Base-by-base conservation (phyloP, 2,329 filamentous ascomycete species). In the Chaetomium strumarium region DNA sequence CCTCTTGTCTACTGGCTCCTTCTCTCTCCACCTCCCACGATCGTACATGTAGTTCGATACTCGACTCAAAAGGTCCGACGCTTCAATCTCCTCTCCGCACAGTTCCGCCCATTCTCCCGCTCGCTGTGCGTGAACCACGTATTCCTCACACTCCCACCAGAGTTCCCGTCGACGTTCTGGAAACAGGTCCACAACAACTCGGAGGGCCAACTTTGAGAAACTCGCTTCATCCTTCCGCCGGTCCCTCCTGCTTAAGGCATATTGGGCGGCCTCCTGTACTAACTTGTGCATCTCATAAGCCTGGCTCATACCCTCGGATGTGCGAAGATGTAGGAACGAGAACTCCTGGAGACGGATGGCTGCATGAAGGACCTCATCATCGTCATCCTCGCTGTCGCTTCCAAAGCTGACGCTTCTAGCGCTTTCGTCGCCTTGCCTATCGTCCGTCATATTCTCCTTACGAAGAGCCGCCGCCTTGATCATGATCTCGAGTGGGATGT, bases 281-380 rank as follows among this genome's bases (percentile, higher is more conserved):
- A 67, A 62, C 51, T 62, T 66, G 44, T 68, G 64, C 55, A 68
- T 62, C 49, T 68, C 61, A 48, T 66, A 69, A 11, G 29, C 1
- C 45, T 19, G 34, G 14, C 19, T 8, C n/a, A 14, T 12, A 4
- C 13, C 20, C 10, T 17, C 20, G 20, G 45, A 39, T 12, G 20
- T 34, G 20, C 34, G 34, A 4, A 17, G 14, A 17, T 29, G 45
- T 12, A 71, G 46, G 45, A 72, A 70, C 0, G 67, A 70, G 36
- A 69, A 68, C 20, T 70, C 62, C 31, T 58, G 54, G 0, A 71
- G 65, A 10, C 62, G 64, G 6, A 53, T 51, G 11, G 65, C 47
- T 1, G 65, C 63, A 38, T 40, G 42, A n/a, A 49, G 46, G 3
- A 62, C 47, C n/a, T 30, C 30, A n/a, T 48, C 37, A 2, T 46